phyloP scores from a whole-genome alignment of 805 yeast genomes.

The Candida andamanensis region DNA sequence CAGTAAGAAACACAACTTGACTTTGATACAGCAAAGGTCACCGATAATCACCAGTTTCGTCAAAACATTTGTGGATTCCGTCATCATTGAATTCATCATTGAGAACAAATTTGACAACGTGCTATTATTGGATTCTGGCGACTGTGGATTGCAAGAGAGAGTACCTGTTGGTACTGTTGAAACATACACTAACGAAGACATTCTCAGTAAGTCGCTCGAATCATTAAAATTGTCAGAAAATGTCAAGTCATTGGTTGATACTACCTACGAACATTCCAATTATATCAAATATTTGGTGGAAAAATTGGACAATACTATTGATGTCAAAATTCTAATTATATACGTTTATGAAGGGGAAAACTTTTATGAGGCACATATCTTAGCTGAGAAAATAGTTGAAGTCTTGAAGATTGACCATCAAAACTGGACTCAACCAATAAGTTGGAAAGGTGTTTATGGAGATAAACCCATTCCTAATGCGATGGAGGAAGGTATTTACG shows the following conservation, averaged over 20 bases:
- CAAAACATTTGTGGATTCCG: constrained; percentile 44
- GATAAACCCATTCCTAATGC: constrained; percentile 60
- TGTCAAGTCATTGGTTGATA: constrained; percentile 4
- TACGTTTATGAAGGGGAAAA: constrained; percentile 92
- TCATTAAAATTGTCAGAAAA: constrained; percentile 19
- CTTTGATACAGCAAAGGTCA: constrained; percentile 75
- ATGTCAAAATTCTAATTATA: constrained; percentile 42
- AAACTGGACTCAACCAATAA: constrained; percentile 54
- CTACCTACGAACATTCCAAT: constrained; percentile 7
- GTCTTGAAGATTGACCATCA: constrained; percentile 8
- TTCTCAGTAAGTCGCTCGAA: constrained; percentile 26
- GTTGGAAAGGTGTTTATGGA: constrained; percentile 89
- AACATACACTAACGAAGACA: constrained; percentile 24
- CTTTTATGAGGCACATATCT: constrained; percentile 56
- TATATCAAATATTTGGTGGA: constrained; percentile 8
- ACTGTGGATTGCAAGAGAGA: constrained; percentile 47
- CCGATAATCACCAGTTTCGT: constrained; percentile 71
- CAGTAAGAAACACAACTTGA: constrained; percentile 34
- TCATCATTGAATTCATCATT: constrained; percentile 46
- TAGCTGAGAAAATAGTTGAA: constrained; percentile 38
- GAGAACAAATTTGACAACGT: constrained; percentile 39
- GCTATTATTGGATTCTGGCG: constrained; percentile 65
- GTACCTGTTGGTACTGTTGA: constrained; percentile 19
- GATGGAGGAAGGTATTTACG: constrained; percentile 72
- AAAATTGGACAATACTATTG: constrained; percentile 8